Base-by-base conservation (phyloP, 2,329 filamentous ascomycete genomes). In the Pestalotiopsis fici region DNA sequence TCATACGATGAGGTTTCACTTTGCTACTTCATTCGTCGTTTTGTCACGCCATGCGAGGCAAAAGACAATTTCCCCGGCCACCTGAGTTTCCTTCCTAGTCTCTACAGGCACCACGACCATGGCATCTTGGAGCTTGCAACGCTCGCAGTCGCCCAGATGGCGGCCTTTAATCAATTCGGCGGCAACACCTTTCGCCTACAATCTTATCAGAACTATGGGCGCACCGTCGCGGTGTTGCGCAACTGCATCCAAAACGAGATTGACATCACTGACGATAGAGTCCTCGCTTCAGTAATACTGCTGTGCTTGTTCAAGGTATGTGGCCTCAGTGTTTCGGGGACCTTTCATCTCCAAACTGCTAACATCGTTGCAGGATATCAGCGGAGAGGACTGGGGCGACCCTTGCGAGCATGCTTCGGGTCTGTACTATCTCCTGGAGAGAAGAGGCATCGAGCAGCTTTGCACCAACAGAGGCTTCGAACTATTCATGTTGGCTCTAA, bases 21-120 rank as follows among this genome's bases (percentile, higher is more conserved):
- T 2, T 76, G 67, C 47, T 79, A 79, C 65, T 79, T 79, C n/a
- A 67, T 78, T 28, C 71, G 69, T 35, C 77, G 77, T 12, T 79
- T 79, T 57, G 75, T 78, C 1, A 74, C 77, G 3, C 77, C 77
- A 0, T 68, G 74, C 13, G 72, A 70, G 12, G 63, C 64, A 1
- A 18, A 50, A 50, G 77, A 79, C 28, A 74, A 75, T 1, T 75
- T 78, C 9, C 76, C 77, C 0, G 77, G 77, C 0, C 77, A 79
- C 28, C 69, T 79, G 25, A 78, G 69, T 65, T 78, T 78, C 59
- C 73, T 79, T 3, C 77, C 77, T 1, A 63, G 65, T 23, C 67
- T 79, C 4, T 78, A 74, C 56, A 67, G 78, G 54, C 66, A 72
- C 3, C 28, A 73, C 65, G 69, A 72, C 31, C 59, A 69, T 60